A percentile compares a stretch with the other conserved stretches of the same genome.
These are phyloP conservation scores for Extremus antarcticus DNA, from an alignment of 495 filamentous ascomycete genomes.

Conservation along the genomic window DNA sequence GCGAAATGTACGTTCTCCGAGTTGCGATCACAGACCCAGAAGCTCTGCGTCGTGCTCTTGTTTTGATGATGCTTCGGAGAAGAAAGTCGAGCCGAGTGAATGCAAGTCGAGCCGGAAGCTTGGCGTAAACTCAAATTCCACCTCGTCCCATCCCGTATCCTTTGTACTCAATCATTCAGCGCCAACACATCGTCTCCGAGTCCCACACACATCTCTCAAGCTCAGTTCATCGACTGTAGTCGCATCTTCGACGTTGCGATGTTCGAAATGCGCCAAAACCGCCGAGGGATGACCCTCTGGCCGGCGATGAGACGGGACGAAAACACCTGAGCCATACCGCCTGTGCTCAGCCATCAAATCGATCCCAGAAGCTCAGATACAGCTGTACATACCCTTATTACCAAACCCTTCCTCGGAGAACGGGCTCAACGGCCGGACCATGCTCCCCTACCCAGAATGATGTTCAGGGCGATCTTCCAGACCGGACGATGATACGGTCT, in stretches of 20 bases:
- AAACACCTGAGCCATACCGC: too few species aligned
- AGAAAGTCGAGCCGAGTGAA: neutral
- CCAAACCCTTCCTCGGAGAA: neutral
- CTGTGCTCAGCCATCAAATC: neutral
- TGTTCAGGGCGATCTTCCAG: too few species aligned
- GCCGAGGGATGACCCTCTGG: too few species aligned
- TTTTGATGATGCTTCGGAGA: neutral
- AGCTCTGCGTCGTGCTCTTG: too few species aligned
- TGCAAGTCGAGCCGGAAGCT: neutral
- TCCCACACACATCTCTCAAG: neutral
- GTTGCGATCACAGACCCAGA: too few species aligned
- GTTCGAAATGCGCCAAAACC: too few species aligned
- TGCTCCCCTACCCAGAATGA: too few species aligned
- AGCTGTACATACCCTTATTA: neutral
- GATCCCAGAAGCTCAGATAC: neutral
- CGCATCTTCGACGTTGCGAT: too few species aligned
- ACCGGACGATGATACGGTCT: too few species aligned
- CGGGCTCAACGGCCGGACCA: too few species aligned
- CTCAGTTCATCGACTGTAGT: too few species aligned
- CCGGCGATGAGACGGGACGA: neutral
- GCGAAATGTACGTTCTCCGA: neutral
- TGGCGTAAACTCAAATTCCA: neutral
- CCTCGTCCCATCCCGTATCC: neutral
- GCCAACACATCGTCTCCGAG: neutral
- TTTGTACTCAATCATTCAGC: neutral